Evolutionary conservation across 129 eudicot genomes (phyloP), one percentile per base, ranked within the genome.

Genomic region (Tagetes patula): DNA sequence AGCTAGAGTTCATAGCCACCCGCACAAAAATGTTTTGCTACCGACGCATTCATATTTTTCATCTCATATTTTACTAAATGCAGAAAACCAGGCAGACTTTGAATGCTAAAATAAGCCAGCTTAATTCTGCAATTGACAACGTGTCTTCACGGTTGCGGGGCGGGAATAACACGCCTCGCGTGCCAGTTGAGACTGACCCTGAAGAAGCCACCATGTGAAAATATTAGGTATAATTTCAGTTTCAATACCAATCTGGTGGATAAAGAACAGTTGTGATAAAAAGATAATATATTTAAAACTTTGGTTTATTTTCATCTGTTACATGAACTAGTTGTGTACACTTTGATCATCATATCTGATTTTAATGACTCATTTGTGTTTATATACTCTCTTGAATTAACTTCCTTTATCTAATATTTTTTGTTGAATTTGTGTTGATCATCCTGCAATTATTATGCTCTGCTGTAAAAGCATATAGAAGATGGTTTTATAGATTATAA

Each of bases 111-210:
- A 82, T 91, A 43, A 73, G 82, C 69, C 96, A 91, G 76, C 96
- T 91, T 14, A 91, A 88, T 80, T 79, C 90, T 45, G 97, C 96
- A 45, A 88, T 91, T 69, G 97, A 91, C 89, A 88, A 88, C 8
- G 96, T 91, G 53, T 77, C 92, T 0, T 69, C 91, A 40, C 85
- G 93, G 64, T 76, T 91, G 83, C 80, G 90, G 45, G 97, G 96
- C 49, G 89, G 89, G 59, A 81, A 79, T 30, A 86, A 79, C 37
- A 69, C 71, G 77, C 85, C 92, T 10, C 79, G 54, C 43, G 83
- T 81, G 39, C 88, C 97, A 4, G 83, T 84, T 78, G 88, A 88
- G 72, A 71, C 85, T 6, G 96, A 87, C 70, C 81, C 88, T 3
- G 96, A 88, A 73, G 97, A 86, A 86, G 87, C 89, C 64, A 82